Conservation (phyloP, 768 basidiomycete species). For the Paxillus rubicundulus region DNA sequence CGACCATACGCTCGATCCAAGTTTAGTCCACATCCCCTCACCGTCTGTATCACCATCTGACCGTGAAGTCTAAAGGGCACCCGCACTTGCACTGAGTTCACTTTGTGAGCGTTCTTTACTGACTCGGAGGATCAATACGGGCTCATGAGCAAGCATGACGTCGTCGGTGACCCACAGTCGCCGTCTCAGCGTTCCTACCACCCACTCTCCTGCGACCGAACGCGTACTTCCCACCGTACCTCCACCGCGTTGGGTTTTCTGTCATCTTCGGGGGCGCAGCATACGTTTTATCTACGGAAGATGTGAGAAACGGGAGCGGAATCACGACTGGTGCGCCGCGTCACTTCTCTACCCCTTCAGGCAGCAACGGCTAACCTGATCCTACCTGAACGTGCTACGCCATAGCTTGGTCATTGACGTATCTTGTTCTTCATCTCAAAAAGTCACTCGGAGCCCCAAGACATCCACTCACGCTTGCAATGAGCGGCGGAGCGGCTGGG, state of each 20-base stretch:
- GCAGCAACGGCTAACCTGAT: neutral
- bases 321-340: conserved; percentile 33
- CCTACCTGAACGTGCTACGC: neutral
- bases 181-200: conserved; percentile 36
- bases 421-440: conserved; percentile 40
- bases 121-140: neutral
- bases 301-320: conserved; percentile 43
- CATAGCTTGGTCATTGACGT: conserved; percentile 46
- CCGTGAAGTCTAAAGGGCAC: conserved; percentile 19
- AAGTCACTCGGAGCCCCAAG: conserved; percentile 31
- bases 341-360: neutral
- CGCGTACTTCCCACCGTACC: conserved; percentile 39
- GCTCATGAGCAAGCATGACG: neutral
- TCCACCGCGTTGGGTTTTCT: conserved; percentile 43
- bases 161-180: conserved; percentile 25
- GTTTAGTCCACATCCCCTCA: conserved; percentile 21
- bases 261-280: conserved; percentile 44
- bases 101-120: conserved; percentile 29
- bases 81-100: conserved; percentile 31
- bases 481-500: conserved; percentile 30
- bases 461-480: conserved; percentile 32
- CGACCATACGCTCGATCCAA: conserved; percentile 32
- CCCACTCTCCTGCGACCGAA: conserved; percentile 28
- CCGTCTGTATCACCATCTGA: conserved; percentile 11
- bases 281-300: conserved; percentile 40